phyloP scores from a whole-genome alignment of 202 grass and related monocot species.

The Carex sylvatica region DNA sequence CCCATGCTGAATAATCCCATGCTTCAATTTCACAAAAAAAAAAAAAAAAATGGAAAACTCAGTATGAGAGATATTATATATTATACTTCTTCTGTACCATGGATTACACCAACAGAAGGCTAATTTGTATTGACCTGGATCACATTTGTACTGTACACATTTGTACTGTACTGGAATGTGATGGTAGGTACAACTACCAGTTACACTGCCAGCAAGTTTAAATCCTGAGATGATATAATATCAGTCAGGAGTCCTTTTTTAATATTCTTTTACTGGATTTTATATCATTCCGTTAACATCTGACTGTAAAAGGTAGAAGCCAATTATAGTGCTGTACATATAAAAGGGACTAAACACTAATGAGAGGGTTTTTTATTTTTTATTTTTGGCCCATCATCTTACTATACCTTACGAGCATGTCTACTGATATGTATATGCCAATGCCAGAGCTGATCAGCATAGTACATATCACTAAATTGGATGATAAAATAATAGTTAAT shows the following conservation, averaged over 20 bases:
- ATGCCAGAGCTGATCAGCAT: background rate
- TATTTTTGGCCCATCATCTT: background rate
- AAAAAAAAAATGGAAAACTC: slow-evolving; percentile 9
- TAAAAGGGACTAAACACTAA: background rate
- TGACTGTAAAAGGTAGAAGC: background rate
- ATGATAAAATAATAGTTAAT: slow-evolving; percentile 8
- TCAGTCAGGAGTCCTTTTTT: background rate
- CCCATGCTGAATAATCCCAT: slow-evolving; percentile 47
- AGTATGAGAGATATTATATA: slow-evolving; percentile 5
- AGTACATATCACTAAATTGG: background rate
- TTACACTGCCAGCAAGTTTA: background rate
- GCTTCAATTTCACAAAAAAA: slow-evolving; percentile 30
- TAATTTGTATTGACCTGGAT: background rate
- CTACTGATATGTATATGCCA: background rate
- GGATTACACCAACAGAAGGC: background rate
- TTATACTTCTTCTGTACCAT: background rate
- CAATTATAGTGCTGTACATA: background rate
- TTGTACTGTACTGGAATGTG: background rate
- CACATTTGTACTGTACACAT: background rate
- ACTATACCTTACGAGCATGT: background rate
- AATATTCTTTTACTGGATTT: background rate
- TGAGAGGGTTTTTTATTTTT: background rate
- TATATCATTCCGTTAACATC: background rate
- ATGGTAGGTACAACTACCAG: background rate
- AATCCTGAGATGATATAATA: background rate